Conservation (phyloP, 2,329 filamentous ascomycete species). For the Thermothelomyces thermophilus region DNA sequence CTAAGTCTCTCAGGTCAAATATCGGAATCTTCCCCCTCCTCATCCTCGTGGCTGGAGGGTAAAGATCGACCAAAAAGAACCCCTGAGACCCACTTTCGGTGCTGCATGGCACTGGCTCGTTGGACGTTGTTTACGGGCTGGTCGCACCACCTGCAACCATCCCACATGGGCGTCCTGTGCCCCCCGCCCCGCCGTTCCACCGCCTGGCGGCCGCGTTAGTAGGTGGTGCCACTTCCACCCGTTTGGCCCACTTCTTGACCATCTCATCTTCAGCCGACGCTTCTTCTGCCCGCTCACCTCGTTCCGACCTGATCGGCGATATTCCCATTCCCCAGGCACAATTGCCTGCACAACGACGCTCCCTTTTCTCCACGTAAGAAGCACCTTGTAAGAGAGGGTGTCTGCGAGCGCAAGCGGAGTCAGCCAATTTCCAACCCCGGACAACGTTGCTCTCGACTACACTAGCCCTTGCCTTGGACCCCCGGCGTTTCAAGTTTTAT, state of each 20-base stretch:
- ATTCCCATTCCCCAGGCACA: too few species aligned
- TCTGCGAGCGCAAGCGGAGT: not conserved
- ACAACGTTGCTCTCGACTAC: constrained; percentile 1
- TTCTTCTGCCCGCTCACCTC: too few species aligned
- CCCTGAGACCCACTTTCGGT: constrained; percentile 12
- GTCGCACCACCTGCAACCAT: constrained; percentile 3
- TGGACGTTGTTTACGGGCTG: not conserved
- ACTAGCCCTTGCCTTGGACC: not conserved
- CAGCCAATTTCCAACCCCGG: not conserved
- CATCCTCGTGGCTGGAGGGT: not conserved
- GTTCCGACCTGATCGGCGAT: not conserved
- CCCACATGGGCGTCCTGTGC: constrained; percentile 10
- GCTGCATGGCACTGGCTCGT: not conserved
- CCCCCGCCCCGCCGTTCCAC: not conserved
- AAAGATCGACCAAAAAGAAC: not conserved
- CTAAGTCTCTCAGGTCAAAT: too few species aligned
- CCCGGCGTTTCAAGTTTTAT: constrained; percentile 14
- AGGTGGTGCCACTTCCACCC: not conserved
- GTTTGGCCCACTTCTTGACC: not conserved
- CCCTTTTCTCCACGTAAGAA: not conserved
- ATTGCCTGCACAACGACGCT: not conserved
- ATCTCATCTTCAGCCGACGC: not conserved
- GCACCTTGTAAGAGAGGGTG: not conserved
- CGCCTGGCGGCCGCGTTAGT: not conserved
- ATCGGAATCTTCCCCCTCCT: too few species aligned